These are phyloP conservation scores for Seiridium unicorne DNA, from an alignment of 2,329 filamentous ascomycete species.

Conservation along the genomic window DNA sequence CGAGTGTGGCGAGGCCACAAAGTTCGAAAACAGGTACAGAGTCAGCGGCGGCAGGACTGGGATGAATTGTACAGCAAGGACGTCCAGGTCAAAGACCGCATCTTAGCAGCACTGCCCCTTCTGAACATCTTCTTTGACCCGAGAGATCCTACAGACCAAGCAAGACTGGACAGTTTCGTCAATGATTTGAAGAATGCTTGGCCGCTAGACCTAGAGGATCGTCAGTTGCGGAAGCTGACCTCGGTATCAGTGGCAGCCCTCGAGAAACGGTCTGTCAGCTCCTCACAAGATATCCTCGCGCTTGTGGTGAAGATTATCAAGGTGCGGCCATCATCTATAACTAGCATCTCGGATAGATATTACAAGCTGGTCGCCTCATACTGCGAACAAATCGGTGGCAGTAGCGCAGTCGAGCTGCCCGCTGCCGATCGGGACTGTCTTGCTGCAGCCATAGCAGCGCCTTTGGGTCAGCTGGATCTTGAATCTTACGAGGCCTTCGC, in stretches of 20 bases:
- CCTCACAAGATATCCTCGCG: slow-evolving; percentile 30
- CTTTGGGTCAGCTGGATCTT: slow-evolving; percentile 14
- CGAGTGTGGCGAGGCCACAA: slow-evolving; percentile 78
- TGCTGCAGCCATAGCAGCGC: slow-evolving; percentile 20
- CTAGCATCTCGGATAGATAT: slow-evolving; percentile 29
- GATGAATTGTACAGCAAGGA: slow-evolving; percentile 52
- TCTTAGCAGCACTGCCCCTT: slow-evolving; percentile 42
- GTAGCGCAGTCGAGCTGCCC: slow-evolving; percentile 14
- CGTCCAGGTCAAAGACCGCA: slow-evolving; percentile 25
- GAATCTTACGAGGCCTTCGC: slow-evolving; percentile 25
- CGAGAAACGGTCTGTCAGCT: slow-evolving; percentile 21
- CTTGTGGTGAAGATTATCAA: slow-evolving; percentile 32
- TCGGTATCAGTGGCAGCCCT: slow-evolving; percentile 24
- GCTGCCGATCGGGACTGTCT: slow-evolving; percentile 15
- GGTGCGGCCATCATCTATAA: slow-evolving; percentile 25
- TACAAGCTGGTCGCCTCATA: slow-evolving; percentile 38
- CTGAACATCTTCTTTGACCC: slow-evolving; percentile 50
- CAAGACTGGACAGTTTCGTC: slow-evolving; percentile 44
- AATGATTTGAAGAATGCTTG: slow-evolving; percentile 32
- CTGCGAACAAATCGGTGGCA: slow-evolving; percentile 23
- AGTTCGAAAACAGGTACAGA: slow-evolving; percentile 56
- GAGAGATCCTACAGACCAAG: slow-evolving; percentile 42
- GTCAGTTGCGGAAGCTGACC: slow-evolving; percentile 22
- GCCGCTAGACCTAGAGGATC: not conserved
- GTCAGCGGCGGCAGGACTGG: slow-evolving; percentile 58